Percentiles rank a stretch among this genome's conserved stretches.
These are phyloP conservation scores for Asterochloris sp. DNA, from an alignment of 139 green algal species.

Conservation along the genomic window DNA sequence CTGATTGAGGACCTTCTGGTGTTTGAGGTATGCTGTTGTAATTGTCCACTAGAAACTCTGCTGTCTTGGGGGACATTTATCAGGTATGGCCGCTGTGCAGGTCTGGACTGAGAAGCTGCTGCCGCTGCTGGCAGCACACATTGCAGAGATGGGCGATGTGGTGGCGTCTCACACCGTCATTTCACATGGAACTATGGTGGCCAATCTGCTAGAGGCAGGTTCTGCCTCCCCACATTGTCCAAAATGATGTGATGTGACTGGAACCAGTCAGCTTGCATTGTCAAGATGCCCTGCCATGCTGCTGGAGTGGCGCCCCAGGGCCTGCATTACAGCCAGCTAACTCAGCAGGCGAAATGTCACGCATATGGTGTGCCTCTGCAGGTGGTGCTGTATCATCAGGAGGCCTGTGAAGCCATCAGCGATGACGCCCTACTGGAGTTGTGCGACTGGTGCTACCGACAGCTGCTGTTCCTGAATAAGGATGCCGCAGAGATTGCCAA, in stretches of 20 bases:
- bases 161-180: slow-evolving; percentile 62
- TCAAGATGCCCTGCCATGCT: no score
- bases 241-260: no score
- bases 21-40: slow-evolving; percentile 49
- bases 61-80: not conserved
- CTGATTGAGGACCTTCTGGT: slow-evolving; percentile 73
- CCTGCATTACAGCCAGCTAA: not conserved
- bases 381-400: slow-evolving; percentile 60
- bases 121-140: slow-evolving; percentile 57
- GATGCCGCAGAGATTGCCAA: slow-evolving; percentile 10
- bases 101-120: slow-evolving; percentile 73
- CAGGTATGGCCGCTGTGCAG: slow-evolving; percentile 25
- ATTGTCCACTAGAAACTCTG: not conserved
- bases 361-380: slow-evolving; percentile 18
- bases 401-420: slow-evolving; percentile 47
- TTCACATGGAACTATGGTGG: slow-evolving; percentile 68
- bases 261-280: no score
- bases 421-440: slow-evolving; percentile 77
- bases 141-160: slow-evolving; percentile 52
- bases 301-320: no score
- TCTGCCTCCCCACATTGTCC: not conserved
- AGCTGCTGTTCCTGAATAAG: slow-evolving; percentile 61
- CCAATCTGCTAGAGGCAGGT: slow-evolving; percentile 80
- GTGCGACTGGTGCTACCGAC: slow-evolving; percentile 68
- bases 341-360: not conserved